Conservation (phyloP, 1,139 yeast genomes). For the Blastobotrys petasosporus region DNA sequence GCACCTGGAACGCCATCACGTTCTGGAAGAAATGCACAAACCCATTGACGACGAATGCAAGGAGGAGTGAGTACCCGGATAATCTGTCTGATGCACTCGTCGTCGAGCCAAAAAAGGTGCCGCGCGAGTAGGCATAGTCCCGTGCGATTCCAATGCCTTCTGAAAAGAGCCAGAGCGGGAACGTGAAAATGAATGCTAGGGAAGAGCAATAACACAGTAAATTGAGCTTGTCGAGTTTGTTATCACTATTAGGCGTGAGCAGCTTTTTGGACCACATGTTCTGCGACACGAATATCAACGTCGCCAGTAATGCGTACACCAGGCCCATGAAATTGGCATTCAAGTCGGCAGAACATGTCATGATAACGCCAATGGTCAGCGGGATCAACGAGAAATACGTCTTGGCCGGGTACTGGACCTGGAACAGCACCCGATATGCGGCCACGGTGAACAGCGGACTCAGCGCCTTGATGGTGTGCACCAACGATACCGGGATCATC, state of each 20-base stretch:
- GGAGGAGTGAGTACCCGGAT: constrained; percentile 20
- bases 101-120: constrained; percentile 12
- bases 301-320: constrained; percentile 68
- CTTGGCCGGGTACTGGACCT: constrained; percentile 48
- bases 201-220: constrained; percentile 78
- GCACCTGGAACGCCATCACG: constrained; percentile 78
- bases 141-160: constrained; percentile 43
- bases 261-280: constrained; percentile 85
- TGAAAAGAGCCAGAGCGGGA: constrained; percentile 67
- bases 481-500: constrained; percentile 81
- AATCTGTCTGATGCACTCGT: background rate
- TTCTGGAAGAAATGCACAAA: constrained; percentile 79
- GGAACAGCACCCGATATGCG: constrained; percentile 60
- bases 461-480: constrained; percentile 85
- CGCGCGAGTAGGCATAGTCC: constrained; percentile 17
- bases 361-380: constrained; percentile 72
- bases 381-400: constrained; percentile 78
- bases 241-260: constrained; percentile 44
- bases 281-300: constrained; percentile 83
- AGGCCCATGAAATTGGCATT: constrained; percentile 55
- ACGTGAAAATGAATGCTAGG: constrained; percentile 69
- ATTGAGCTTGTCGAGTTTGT: constrained; percentile 71
- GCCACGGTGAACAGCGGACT: constrained; percentile 85
- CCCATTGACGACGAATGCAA: constrained; percentile 46
- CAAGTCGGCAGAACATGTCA: constrained; percentile 55